Conservation (phyloP, 2,329 filamentous ascomycete genomes). For the Venturia aucupariae region DNA sequence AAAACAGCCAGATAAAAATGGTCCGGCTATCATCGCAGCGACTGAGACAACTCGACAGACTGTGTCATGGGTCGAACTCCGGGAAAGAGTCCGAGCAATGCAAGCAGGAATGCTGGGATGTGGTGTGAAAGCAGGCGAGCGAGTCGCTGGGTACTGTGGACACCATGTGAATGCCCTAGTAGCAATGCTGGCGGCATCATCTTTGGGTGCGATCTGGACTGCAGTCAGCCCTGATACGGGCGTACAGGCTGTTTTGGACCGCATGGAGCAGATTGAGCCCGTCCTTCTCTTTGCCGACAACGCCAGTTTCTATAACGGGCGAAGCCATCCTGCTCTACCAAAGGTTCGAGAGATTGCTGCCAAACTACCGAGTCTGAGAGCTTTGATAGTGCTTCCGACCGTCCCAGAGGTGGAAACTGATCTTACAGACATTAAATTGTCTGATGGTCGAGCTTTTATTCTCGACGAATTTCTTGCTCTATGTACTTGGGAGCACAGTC, state of each 20-base stretch:
- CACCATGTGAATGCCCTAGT: conserved; percentile 84
- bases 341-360: conserved; percentile 73
- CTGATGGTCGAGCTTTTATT: conserved; percentile 27
- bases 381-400: conserved; percentile 66
- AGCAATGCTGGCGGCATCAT: conserved; percentile 75
- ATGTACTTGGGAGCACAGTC: conserved; percentile 27
- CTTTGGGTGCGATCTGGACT: conserved; percentile 85
- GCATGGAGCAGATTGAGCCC: conserved; percentile 76
- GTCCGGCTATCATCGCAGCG: conserved; percentile 65
- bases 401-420: conserved; percentile 36
- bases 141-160: conserved; percentile 67
- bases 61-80: conserved; percentile 69
- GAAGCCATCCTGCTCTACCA: conserved; percentile 66
- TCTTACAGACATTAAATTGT: conserved; percentile 31
- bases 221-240: conserved; percentile 88
- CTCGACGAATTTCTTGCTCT: conserved; percentile 23
- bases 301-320: conserved; percentile 82
- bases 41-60: conserved; percentile 63
- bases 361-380: conserved; percentile 56
- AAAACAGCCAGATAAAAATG: conserved; percentile 45
- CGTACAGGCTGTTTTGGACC: conserved; percentile 80
- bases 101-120: conserved; percentile 59
- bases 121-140: conserved; percentile 53
- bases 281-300: conserved; percentile 80
- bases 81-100: conserved; percentile 67